Evolutionary conservation across 345 rosid genomes (phyloP).

Genomic region (Syzygium aromaticum): DNA sequence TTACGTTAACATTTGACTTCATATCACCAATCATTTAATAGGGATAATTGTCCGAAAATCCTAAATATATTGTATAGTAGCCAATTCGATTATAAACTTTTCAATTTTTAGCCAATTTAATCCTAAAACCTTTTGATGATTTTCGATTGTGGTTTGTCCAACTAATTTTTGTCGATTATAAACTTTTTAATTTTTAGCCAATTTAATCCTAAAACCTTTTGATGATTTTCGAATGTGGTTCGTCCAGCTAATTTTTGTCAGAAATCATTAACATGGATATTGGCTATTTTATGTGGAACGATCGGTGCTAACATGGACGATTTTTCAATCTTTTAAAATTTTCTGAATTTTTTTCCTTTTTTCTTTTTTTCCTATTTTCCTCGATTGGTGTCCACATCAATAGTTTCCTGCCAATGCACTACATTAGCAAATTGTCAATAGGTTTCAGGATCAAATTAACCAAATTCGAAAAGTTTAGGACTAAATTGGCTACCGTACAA

Average conservation of each 20-base stretch:
- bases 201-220: too few relatives aligned
- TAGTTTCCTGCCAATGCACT: accelerated
- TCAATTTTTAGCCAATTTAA: too few relatives aligned
- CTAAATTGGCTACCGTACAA: accelerated
- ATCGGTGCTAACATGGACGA: accelerated
- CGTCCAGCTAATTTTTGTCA: not conserved
- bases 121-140: accelerated
- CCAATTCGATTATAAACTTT: too few relatives aligned
- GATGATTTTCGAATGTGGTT: not conserved
- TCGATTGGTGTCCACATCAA: accelerated
- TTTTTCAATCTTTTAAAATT: not conserved
- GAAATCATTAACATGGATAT: accelerated
- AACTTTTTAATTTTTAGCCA: too few relatives aligned
- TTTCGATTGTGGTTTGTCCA: not conserved
- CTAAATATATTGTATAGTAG: too few relatives aligned
- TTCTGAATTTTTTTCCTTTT: not conserved
- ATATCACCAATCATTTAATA: not conserved
- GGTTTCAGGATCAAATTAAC: not conserved
- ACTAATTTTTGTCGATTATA: too few relatives aligned
- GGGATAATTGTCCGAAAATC: too few relatives aligned
- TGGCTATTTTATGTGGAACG: accelerated
- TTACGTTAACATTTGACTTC: not conserved
- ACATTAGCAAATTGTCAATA: not conserved
- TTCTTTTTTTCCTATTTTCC: accelerated
- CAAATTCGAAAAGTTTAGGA: not conserved